Conservation (phyloP, 306 rosid species). For the Prunus persica region DNA sequence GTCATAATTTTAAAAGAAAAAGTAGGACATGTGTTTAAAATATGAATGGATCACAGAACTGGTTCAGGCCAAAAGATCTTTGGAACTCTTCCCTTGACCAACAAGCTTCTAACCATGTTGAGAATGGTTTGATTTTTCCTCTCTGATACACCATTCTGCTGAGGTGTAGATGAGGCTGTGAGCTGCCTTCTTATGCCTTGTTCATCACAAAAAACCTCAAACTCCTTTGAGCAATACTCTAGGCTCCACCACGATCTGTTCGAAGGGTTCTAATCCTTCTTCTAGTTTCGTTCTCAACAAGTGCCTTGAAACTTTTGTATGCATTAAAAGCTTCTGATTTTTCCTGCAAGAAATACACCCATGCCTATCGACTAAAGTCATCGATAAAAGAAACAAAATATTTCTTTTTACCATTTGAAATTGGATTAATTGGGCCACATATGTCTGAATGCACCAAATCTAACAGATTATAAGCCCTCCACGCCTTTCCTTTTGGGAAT, state of each 20-base stretch:
- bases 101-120: not conserved
- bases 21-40: no score
- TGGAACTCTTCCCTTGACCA: no score
- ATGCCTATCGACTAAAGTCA: not conserved
- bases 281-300: not conserved
- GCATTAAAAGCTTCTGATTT: no score
- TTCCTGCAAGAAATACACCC: not conserved
- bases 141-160: no score
- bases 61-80: no score
- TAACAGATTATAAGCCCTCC: not conserved
- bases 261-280: not conserved
- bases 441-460: not conserved
- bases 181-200: no score
- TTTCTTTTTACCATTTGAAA: not conserved
- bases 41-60: no score
- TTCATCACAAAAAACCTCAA: not conserved
- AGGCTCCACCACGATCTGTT: not conserved
- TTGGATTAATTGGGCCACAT: not conserved
- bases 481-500: not conserved
- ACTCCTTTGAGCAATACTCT: not conserved
- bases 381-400: no score
- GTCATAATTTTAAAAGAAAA: no score
- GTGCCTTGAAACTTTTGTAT: not conserved
- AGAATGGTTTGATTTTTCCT: not conserved
- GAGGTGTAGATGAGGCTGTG: no score